Percentiles rank a stretch among this genome's conserved stretches.
Evolutionary conservation across 2,329 filamentous ascomycete genomes (phyloP).

Genomic region (Colletotrichum sp.): DNA sequence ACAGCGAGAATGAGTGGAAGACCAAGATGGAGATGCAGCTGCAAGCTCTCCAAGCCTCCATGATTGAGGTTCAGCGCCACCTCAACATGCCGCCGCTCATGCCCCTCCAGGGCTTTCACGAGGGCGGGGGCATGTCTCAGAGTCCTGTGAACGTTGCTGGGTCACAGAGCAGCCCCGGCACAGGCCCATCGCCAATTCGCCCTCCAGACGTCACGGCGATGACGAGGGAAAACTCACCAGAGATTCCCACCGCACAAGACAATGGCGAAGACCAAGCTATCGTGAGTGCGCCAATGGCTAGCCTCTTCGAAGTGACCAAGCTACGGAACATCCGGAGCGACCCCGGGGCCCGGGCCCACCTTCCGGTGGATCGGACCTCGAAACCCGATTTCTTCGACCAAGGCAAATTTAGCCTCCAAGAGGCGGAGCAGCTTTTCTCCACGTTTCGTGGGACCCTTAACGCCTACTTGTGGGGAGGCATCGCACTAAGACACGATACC

Average conservation of each 20-base stretch:
- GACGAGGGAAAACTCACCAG: slow-evolving; percentile 36
- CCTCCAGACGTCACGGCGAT: slow-evolving; percentile 30
- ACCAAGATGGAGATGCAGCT: slow-evolving; percentile 31
- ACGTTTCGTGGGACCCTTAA: slow-evolving; percentile 33
- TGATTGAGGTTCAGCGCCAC: slow-evolving; percentile 29
- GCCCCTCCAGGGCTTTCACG: neutral
- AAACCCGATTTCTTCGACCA: slow-evolving; percentile 33
- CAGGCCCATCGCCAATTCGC: slow-evolving; percentile 22
- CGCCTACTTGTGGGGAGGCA: slow-evolving; percentile 36
- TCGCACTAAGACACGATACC: slow-evolving; percentile 32
- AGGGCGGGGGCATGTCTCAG: slow-evolving; percentile 10
- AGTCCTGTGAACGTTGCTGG: slow-evolving; percentile 12
- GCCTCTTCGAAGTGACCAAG: slow-evolving; percentile 36
- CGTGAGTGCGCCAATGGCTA: slow-evolving; percentile 35
- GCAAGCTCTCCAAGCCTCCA: slow-evolving; percentile 27
- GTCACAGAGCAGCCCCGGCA: slow-evolving; percentile 21
- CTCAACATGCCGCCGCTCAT: slow-evolving; percentile 22
- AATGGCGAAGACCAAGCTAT: slow-evolving; percentile 29
- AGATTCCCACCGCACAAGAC: slow-evolving; percentile 23
- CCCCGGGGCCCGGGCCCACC: slow-evolving; percentile 24
- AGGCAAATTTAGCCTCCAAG: slow-evolving; percentile 28
- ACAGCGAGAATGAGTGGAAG: slow-evolving; percentile 55
- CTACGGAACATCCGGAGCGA: slow-evolving; percentile 37
- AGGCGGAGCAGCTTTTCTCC: slow-evolving; percentile 32
- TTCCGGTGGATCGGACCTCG: slow-evolving; percentile 5